Evolutionary conservation across 345 rosid species (phyloP), one percentile per base, ranked within the genome.

Genomic region (Lepidium sativum): DNA sequence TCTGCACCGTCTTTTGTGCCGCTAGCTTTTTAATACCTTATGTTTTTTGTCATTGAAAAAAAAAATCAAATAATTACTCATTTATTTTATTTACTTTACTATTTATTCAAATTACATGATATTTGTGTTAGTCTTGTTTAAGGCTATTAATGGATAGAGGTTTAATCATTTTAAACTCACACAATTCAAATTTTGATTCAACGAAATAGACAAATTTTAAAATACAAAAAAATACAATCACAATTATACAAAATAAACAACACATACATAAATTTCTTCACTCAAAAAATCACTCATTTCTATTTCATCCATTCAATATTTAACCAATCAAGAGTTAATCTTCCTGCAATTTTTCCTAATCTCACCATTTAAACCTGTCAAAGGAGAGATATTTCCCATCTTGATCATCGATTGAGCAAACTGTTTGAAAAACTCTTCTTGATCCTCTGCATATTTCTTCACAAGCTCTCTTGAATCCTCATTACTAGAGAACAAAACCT

Each of bases 301-400:
- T 9, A 37, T 34, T 34, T 34, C 25, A 0, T 15, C 23, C 25
- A 34, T 35, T 10, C 43, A 8, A 4, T 57, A 21, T 15, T 15
- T 41, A 23, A 0, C 10, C 16, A 38, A 27, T 65, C 77, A 83
- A 59, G 79, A 49, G 63, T 89, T 92, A 38, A 89, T 61, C 76
- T 71, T 84, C 82, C 96, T 79, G 79, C 98, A 92, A 41, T 68
- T 40, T 74, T 77, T 81, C 67, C 98, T 84, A 67, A 92, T 79
- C 78, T 92, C 88, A 60, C 92, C 95, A 69, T 57, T 87, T 0
- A 65, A 71, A 17, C 96, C 92, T 0, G 92, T 92, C 81, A 89
- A 54, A n/a, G 98, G 98, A 57, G 98, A 73, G 68, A 88, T 80
- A 60, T 82, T 85, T 10, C 90, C 92, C 98, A 92, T 88, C 84